These are phyloP conservation scores for Carex sylvatica DNA, from an alignment of 202 grass and related monocot genomes.

Conservation along the genomic window DNA sequence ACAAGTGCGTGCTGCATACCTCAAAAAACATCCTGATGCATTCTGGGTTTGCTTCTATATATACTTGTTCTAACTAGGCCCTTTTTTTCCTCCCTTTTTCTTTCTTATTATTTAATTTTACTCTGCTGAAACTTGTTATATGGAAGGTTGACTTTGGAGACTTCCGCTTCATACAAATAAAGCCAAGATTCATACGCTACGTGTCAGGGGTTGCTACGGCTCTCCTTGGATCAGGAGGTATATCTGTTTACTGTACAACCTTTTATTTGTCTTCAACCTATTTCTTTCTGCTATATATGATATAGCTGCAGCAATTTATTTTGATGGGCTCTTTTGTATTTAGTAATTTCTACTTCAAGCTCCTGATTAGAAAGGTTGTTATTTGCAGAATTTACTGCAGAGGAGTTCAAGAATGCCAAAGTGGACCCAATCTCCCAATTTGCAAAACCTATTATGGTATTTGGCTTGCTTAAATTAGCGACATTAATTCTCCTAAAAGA, in stretches of 20 bases:
- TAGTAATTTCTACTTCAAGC: not conserved
- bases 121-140: constrained; percentile 27
- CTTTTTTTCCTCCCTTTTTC: not conserved
- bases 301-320: not conserved
- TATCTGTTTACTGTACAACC: not conserved
- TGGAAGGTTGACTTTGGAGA: constrained; percentile 97
- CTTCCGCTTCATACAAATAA: constrained; percentile 75
- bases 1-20: constrained; percentile 53
- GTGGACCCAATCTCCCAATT: constrained; percentile 93
- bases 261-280: not conserved
- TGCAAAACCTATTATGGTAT: constrained; percentile 66
- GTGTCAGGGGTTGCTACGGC: constrained; percentile 92
- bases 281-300: not conserved
- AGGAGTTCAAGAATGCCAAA: constrained; percentile 74
- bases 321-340: not conserved
- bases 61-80: not conserved
- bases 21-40: constrained; percentile 76
- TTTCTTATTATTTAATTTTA: not conserved
- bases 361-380: constrained; percentile 14
- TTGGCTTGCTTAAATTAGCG: not conserved
- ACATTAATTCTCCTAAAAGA: not conserved
- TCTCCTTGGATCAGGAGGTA: constrained; percentile 90
- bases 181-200: constrained; percentile 73
- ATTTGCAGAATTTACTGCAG: constrained; percentile 62
- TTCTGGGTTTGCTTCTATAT: constrained; percentile 67